phyloP scores from a whole-genome alignment of 164 flowering plant genomes.

The Berberis vulgaris region DNA sequence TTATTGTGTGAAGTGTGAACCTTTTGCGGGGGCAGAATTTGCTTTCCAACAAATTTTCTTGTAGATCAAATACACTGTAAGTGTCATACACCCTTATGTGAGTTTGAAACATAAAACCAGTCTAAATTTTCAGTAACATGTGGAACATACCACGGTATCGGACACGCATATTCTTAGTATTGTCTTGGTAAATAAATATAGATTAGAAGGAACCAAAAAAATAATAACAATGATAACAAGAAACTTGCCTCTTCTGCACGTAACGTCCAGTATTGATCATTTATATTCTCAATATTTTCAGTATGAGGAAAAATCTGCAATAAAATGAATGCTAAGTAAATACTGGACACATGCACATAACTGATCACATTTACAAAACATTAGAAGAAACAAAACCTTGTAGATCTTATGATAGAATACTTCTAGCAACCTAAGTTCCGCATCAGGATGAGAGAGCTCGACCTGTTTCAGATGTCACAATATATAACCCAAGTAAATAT shows the following conservation, averaged over 20 bases:
- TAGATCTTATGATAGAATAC: conserved; percentile 97
- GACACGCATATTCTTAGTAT: no score
- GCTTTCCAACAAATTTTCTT: no score
- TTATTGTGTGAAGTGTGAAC: no score
- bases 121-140: no score
- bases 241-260: conserved; percentile 71
- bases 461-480: conserved; percentile 40
- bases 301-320: conserved; percentile 64
- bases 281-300: conserved; percentile 77
- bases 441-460: conserved; percentile 82
- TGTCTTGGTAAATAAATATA: no score
- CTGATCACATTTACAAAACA: background rate
- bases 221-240: no score
- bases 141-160: no score
- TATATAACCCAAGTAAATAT: background rate
- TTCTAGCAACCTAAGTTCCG: conserved; percentile 89
- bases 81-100: no score
- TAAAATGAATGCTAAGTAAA: background rate
- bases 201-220: no score
- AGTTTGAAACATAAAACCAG: no score
- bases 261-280: conserved; percentile 87
- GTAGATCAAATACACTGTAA: no score
- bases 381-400: conserved; percentile 39
- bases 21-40: no score
- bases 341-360: background rate